phyloP scores from a whole-genome alignment of 2,329 filamentous ascomycete species.

The Xylaria polymorpha region DNA sequence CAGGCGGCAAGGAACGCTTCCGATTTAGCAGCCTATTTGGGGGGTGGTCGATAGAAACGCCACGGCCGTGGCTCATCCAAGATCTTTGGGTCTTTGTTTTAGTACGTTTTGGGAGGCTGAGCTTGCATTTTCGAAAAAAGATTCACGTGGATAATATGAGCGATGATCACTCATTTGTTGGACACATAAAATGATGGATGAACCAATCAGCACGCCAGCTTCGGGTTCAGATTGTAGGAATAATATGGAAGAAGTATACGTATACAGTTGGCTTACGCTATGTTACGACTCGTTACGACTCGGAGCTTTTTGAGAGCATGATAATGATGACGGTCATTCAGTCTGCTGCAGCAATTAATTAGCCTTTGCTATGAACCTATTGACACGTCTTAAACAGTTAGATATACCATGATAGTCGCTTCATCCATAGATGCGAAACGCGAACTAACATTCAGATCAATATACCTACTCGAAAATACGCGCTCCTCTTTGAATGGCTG shows the following conservation, averaged over 20 bases:
- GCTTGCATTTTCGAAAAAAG: constrained; percentile 2
- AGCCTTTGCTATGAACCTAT: neutral
- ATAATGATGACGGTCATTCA: constrained; percentile 19
- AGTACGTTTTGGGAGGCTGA: constrained; percentile 1
- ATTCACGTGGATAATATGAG: constrained; percentile 2
- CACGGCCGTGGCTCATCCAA: neutral
- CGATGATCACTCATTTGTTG: neutral
- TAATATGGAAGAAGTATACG: constrained; percentile 14
- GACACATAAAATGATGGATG: constrained; percentile 3
- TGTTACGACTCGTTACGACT: constrained; percentile 15
- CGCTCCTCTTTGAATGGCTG: neutral
- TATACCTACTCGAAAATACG: neutral
- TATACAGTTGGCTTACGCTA: constrained; percentile 11
- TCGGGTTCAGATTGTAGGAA: constrained; percentile 14
- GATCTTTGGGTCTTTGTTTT: neutral
- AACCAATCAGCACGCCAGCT: neutral
- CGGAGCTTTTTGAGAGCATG: neutral
- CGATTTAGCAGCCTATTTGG: constrained; percentile 46
- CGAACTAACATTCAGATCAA: neutral
- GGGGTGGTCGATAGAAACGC: constrained; percentile 25
- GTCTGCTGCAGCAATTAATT: neutral
- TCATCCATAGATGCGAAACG: neutral
- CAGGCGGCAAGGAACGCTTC: constrained; percentile 46
- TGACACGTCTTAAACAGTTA: neutral
- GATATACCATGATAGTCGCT: constrained; percentile 5